Conservation (phyloP, 164 flowering plant genomes). For the Macadamia tetraphylla region DNA sequence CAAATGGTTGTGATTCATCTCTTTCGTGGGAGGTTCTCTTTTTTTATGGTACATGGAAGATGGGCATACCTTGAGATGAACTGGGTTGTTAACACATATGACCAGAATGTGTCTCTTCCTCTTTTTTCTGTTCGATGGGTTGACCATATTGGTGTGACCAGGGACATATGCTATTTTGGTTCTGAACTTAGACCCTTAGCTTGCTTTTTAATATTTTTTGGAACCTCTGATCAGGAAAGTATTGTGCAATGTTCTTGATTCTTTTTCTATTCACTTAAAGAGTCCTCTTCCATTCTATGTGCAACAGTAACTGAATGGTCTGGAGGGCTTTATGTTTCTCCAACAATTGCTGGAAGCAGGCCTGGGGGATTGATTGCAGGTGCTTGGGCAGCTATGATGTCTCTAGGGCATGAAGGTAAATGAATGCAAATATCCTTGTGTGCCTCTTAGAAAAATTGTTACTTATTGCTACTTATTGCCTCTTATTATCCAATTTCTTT, state of each 20-base stretch:
- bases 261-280: not conserved
- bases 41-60: too few relatives aligned
- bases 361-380: constrained; percentile 95
- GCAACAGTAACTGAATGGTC: constrained; percentile 92
- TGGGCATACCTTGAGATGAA: too few relatives aligned
- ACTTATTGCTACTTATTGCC: too few relatives aligned
- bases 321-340: constrained; percentile 94
- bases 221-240: not conserved
- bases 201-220: too few relatives aligned
- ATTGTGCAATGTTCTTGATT: not conserved
- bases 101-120: too few relatives aligned
- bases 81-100: too few relatives aligned
- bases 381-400: constrained; percentile 97
- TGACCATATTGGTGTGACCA: too few relatives aligned
- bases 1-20: too few relatives aligned
- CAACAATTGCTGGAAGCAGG: constrained; percentile 96
- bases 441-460: not conserved
- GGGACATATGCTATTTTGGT: too few relatives aligned
- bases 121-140: too few relatives aligned
- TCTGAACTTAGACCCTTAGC: too few relatives aligned
- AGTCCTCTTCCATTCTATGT: constrained; percentile 5
- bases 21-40: too few relatives aligned
- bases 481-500: not conserved
- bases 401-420: constrained; percentile 81
- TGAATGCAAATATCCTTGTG: not conserved